Evolutionary conservation across 2,329 filamentous ascomycete species (phyloP).

Genomic region (Cladophialophora immunda): DNA sequence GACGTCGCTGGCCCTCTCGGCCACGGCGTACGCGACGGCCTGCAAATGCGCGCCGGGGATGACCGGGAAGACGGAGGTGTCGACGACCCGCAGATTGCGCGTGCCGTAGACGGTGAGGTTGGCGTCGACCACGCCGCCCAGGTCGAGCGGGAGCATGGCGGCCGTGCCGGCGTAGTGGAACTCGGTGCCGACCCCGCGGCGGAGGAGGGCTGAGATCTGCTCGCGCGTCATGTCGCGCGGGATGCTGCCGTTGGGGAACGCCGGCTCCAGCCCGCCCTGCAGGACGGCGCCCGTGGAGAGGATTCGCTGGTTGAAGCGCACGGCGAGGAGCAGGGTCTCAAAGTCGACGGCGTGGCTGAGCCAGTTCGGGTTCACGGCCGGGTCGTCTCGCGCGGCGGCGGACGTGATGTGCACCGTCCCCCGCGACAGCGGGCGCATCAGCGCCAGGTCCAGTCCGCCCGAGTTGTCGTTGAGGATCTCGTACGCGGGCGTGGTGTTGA

Average conservation of each 20-base stretch:
- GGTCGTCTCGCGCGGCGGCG: conserved; percentile 45
- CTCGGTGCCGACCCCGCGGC: conserved; percentile 24
- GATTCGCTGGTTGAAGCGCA: conserved; percentile 42
- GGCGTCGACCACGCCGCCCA: conserved; percentile 49
- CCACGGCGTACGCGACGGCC: conserved; percentile 41
- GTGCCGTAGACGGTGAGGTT: conserved; percentile 46
- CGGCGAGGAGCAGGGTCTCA: conserved; percentile 50
- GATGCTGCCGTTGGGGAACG: neutral
- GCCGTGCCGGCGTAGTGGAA: conserved; percentile 33
- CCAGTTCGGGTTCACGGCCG: conserved; percentile 57
- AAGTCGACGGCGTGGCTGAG: conserved; percentile 54
- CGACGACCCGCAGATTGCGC: conserved; percentile 45
- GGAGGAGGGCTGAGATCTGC: conserved; percentile 22
- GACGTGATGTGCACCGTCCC: conserved; percentile 54
- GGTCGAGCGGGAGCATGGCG: conserved; percentile 52
- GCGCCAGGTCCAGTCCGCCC: conserved; percentile 31
- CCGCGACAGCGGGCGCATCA: conserved; percentile 48
- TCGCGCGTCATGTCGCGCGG: conserved; percentile 15
- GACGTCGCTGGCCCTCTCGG: conserved; percentile 38
- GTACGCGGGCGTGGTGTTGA: conserved; percentile 30
- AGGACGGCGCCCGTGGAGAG: conserved; percentile 34
- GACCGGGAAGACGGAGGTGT: conserved; percentile 44
- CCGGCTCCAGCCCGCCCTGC: conserved; percentile 25
- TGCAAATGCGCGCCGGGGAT: conserved; percentile 50
- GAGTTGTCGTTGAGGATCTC: conserved; percentile 38